Evolutionary conservation across 2,329 filamentous ascomycete genomes (phyloP), one percentile per base, ranked within the genome.

Genomic region (Penicillium sp.): DNA sequence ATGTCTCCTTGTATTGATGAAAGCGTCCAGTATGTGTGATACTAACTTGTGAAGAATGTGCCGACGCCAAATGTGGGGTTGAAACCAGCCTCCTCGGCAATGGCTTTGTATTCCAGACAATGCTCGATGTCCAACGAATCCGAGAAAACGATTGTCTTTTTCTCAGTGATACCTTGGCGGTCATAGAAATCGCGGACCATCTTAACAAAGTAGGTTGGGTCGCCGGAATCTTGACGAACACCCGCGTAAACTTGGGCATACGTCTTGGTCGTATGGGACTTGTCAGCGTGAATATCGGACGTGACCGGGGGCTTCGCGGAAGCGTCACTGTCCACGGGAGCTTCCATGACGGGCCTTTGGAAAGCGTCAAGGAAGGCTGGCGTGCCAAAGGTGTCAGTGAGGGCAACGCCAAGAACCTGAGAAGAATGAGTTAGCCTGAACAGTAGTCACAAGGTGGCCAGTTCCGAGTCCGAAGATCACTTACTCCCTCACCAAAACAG

Each of bases 381-480:
- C 0, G 93, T 98, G 40, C 93, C 93, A 62, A 97, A 97, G 0
- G 93, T 98, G 70, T 98, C 93, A 0, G 93, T 98, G 53, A 98
- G 75, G 1, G 93, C 90, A 58, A 98, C 90, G 5, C 85, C 83
- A 29, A 96, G 78, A 32, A 91, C 85, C 73, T 75, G n/a, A 40
- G 26, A 1, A 12, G 46, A 33, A 41, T 3, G 28, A 4, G 43
- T 54, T 45, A 49, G 34, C 41, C 18, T 18, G 18, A 18, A 18
- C 18, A 18, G 18, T 18, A 18, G 3, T 18, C 18, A 18, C 5
- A 42, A 5, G 13, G 24, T 18, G 8, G 32, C 13, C n/a, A 25
- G 6, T 9, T 13, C 3, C 12, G 38, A 7, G 18, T 18, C 11
- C 4, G 13, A 35, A 36, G 13, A 32, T 35, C 6, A 63, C 71